Conservation (phyloP, 140 eudicot species). For the Bidens hawaiensis region DNA sequence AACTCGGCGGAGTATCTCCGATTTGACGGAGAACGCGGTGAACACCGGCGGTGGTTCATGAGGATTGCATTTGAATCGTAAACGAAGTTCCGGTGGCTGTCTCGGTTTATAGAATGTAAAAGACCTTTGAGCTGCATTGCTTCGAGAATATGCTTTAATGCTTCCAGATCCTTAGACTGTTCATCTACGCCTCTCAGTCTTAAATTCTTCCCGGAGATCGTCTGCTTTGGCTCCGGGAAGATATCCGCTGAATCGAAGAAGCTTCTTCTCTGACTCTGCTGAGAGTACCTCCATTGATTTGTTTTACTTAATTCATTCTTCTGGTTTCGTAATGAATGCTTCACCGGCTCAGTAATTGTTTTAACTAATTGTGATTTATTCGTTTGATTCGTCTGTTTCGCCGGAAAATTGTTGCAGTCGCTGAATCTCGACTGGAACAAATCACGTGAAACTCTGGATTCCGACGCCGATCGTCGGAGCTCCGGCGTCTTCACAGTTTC, state of each 20-base stretch:
- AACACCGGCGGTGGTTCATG: conserved; percentile 38
- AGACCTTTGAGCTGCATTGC: conserved; percentile 87
- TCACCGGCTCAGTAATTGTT: conserved; percentile 25
- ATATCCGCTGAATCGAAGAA: conserved; percentile 63
- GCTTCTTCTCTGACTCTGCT: conserved; percentile 48
- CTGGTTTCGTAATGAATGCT: conserved; percentile 3
- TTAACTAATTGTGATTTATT: background rate
- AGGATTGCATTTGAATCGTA: conserved; percentile 50
- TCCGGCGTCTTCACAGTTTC: conserved; percentile 39
- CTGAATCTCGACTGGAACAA: conserved; percentile 44
- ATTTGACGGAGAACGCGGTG: conserved; percentile 13
- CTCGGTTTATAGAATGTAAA: conserved; percentile 40
- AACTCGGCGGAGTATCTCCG: conserved; percentile 35
- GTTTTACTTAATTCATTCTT: conserved; percentile 24
- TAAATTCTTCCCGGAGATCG: conserved; percentile 44
- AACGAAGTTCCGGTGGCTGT: conserved; percentile 46
- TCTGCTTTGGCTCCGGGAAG: conserved; percentile 72
- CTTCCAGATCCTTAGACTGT: conserved; percentile 66
- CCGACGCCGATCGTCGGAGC: conserved; percentile 80
- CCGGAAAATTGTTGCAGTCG: conserved; percentile 21
- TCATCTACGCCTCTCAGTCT: conserved; percentile 65
- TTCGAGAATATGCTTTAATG: conserved; percentile 78
- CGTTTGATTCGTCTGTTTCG: background rate
- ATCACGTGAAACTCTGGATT: conserved; percentile 65
- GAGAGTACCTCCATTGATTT: conserved; percentile 24